Base-by-base conservation (phyloP, 2,329 filamentous ascomycete species). In the Alternaria arbusti region DNA sequence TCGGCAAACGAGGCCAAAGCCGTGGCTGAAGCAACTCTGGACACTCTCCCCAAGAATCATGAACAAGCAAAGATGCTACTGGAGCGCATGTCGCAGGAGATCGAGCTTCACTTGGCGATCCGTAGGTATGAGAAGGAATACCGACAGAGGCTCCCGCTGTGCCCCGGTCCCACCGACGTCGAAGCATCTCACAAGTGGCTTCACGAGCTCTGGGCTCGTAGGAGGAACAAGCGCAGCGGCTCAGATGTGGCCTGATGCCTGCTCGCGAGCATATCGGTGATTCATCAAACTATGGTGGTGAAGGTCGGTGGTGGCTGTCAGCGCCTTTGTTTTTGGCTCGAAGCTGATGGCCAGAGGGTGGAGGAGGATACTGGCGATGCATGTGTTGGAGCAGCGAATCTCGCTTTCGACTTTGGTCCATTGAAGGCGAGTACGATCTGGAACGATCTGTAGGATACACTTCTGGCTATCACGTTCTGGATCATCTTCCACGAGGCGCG, bases 181-280 rank as follows among this genome's bases (percentile, higher is more conserved):
- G 67, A 74, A 44, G 49, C 56, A 3, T 57, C 69, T 12, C 73
- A 76, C 40, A 66, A 74, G 28, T 75, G 72, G 68, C 69, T 74
- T 13, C 57, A 58, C 9, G 69, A 68, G 7, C 25, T 69, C 36
- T 70, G 70, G 69, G 64, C 69, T 32, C 69, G 62, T 49, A 71
- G 56, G 51, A 72, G 62, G 60, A 58, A 44, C 56, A 72, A 69
- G 61, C 69, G 68, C 49, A 68, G 68, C 30, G 70, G 70, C 51
- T 62, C 70, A 36, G 66, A 54, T 47, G 28, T 43, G 15, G 28
- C 28, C 23, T 54, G 49, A 59, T 20, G 40, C 23, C 26, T 46
- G 45, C 17, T n/a, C 20, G 20, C 25, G 25, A 44, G 49, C 26
- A 26, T 23, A 32, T 47, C 30, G 17, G 22, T 17, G 47, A 59